Evolutionary conservation across 1,284 basidiomycete genomes (phyloP).

Genomic region (Cryptococcus sp.): DNA sequence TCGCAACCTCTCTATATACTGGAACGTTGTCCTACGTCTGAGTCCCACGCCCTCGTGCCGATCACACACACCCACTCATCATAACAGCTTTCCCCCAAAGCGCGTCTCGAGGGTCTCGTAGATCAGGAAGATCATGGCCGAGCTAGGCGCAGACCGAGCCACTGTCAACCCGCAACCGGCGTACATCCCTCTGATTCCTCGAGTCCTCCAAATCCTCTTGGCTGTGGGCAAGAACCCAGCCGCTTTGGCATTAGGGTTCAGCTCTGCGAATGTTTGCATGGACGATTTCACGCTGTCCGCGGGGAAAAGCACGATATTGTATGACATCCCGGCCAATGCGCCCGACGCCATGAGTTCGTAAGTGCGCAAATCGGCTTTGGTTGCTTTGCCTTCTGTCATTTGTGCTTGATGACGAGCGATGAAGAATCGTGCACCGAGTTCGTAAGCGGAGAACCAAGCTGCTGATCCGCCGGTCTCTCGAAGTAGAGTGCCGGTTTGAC

Average conservation of each 20-base stretch:
- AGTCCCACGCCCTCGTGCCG: too few species aligned
- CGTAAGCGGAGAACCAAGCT: conserved; percentile 87
- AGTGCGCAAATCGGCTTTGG: conserved; percentile 62
- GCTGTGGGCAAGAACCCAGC: conserved; percentile 70
- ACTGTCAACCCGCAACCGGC: conserved; percentile 95
- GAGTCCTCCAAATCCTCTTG: conserved; percentile 69
- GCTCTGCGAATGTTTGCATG: conserved; percentile 91
- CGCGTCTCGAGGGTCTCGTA: conserved; percentile 68
- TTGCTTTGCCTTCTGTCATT: conserved; percentile 31
- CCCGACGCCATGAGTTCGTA: conserved; percentile 85
- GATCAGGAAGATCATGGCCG: conserved; percentile 86
- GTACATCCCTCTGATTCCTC: conserved; percentile 84
- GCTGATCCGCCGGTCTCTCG: conserved; percentile 84
- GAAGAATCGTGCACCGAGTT: conserved; percentile 65
- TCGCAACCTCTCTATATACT: too few species aligned
- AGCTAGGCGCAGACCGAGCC: conserved; percentile 80
- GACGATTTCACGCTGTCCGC: conserved; percentile 93
- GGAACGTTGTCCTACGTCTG: too few species aligned
- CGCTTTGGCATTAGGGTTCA: conserved; percentile 61
- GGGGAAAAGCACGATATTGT: conserved; percentile 80
- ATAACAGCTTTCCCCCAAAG: conserved; percentile 31
- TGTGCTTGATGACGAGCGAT: conserved; percentile 54
- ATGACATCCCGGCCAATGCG: conserved; percentile 81
- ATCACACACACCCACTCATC: neutral
- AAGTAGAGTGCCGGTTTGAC: conserved; percentile 80